phyloP scores from a whole-genome alignment of 2,329 filamentous ascomycete genomes.

The Ophiostoma triangulosporum region DNA sequence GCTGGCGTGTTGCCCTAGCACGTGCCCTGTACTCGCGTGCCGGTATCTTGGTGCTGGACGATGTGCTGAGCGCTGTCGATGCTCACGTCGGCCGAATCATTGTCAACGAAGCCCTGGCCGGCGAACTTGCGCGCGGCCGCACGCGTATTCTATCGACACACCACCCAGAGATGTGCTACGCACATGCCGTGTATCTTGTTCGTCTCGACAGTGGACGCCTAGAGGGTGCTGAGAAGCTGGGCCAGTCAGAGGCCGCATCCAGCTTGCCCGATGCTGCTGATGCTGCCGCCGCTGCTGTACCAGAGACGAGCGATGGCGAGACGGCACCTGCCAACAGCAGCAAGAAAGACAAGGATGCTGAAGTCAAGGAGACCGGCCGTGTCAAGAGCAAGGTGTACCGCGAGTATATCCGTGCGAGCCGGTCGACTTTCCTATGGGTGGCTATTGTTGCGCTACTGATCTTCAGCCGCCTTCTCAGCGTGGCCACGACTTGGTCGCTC shows the following conservation, averaged over 20 bases:
- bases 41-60: constrained; percentile 32
- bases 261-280: neutral
- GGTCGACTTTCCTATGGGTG: constrained; percentile 18
- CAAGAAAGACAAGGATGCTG: constrained; percentile 14
- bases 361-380: constrained; percentile 18
- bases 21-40: constrained; percentile 32
- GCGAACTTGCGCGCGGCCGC: constrained; percentile 35
- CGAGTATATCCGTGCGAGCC: constrained; percentile 21
- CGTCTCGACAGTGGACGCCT: constrained; percentile 19
- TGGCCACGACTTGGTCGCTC: constrained; percentile 22
- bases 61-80: constrained; percentile 36
- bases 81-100: constrained; percentile 33
- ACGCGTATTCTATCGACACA: constrained; percentile 54
- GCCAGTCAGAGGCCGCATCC: neutral
- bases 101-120: constrained; percentile 35
- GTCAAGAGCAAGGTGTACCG: constrained; percentile 23
- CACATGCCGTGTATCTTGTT: constrained; percentile 20
- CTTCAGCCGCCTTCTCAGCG: constrained; percentile 14
- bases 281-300: too few relatives aligned
- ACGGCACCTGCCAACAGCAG: neutral
- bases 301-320: neutral
- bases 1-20: constrained; percentile 31
- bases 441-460: constrained; percentile 17
- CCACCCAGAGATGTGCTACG: constrained; percentile 22
- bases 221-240: constrained; percentile 10